phyloP scores from a whole-genome alignment of 1,139 yeast species.

The Eremothecium gossypii region DNA sequence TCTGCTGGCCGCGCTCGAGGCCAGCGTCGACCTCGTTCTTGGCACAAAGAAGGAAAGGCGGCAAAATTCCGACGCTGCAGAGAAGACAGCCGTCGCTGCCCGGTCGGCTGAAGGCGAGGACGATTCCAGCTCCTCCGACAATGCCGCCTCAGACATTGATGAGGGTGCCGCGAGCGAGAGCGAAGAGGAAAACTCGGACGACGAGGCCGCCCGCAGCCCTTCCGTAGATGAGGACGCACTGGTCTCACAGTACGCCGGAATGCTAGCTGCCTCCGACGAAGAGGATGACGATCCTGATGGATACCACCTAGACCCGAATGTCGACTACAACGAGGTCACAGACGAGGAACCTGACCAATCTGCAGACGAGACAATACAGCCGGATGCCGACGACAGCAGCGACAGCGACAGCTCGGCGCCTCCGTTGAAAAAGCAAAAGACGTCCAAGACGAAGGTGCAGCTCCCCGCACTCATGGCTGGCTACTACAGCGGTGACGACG shows the following conservation, averaged over 20 bases:
- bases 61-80: conserved; percentile 16
- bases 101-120: conserved; percentile 13
- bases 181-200: conserved; percentile 16
- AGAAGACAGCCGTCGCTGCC: conserved; percentile 7
- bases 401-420: conserved; percentile 31
- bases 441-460: conserved; percentile 27
- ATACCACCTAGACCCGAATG: conserved; percentile 34
- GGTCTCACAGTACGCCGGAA: conserved; percentile 35
- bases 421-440: conserved; percentile 17
- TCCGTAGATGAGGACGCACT: conserved; percentile 28
- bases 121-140: background rate
- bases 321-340: conserved; percentile 47
- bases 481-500: conserved; percentile 62
- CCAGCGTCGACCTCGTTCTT: conserved; percentile 50
- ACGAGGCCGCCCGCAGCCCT: conserved; percentile 16
- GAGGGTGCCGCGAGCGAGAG: conserved; percentile 20
- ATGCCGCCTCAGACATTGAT: conserved; percentile 12
- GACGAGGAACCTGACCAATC: conserved; percentile 45
- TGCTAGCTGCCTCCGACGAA: conserved; percentile 49
- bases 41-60: conserved; percentile 43
- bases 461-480: conserved; percentile 73
- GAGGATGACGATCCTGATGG: conserved; percentile 34
- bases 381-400: conserved; percentile 17
- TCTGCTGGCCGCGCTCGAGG: conserved; percentile 41
- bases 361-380: conserved; percentile 31